phyloP scores from a whole-genome alignment of 1,284 basidiomycete genomes.

The Ustilago shanxiensis region DNA sequence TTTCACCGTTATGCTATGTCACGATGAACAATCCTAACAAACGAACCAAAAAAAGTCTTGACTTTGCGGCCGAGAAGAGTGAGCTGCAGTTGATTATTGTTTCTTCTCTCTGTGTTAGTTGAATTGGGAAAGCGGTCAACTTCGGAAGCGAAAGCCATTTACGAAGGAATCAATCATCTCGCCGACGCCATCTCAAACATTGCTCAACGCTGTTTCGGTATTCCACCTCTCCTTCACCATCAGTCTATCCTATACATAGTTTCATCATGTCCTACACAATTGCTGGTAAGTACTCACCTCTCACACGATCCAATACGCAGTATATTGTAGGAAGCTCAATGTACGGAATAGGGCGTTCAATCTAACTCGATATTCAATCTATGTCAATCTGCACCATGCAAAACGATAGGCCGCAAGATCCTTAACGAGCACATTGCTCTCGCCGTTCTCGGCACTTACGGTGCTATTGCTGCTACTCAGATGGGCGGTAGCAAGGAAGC shows the following conservation, averaged over 20 bases:
- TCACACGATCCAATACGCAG: too few species aligned
- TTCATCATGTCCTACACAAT: constrained; percentile 66
- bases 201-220: not conserved
- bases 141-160: not conserved
- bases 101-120: not conserved
- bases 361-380: not conserved
- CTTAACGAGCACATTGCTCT: constrained; percentile 68
- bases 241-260: not conserved
- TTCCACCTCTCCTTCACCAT: constrained; percentile 5
- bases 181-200: not conserved
- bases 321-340: not conserved
- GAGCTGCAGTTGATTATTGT: not conserved
- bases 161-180: not conserved
- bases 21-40: too few species aligned
- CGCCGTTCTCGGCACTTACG: constrained; percentile 59
- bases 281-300: constrained; percentile 51
- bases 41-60: not conserved
- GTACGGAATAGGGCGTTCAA: not conserved
- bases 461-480: constrained; percentile 45
- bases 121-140: not conserved
- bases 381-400: too few species aligned
- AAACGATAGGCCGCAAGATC: constrained; percentile 56
- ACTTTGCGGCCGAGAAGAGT: not conserved
- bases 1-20: too few species aligned
- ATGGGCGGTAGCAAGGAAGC: constrained; percentile 39